Evolutionary conservation across 495 filamentous ascomycete species (phyloP), one percentile per base, ranked within the genome.

Genomic region (Pyrenula aspistea): DNA sequence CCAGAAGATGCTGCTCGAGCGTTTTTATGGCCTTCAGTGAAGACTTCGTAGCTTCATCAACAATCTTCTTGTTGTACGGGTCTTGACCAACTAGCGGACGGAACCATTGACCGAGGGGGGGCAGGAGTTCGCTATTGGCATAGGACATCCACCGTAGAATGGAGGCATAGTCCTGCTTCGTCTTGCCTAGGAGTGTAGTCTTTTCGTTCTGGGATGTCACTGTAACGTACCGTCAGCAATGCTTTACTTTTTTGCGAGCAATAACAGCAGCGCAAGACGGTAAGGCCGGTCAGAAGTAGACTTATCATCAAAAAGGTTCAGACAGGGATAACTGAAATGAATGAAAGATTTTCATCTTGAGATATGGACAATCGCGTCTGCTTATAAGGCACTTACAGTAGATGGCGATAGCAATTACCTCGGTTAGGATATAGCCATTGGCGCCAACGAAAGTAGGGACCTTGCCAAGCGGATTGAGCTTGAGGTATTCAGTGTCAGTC

Each of bases 141-240:
- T 83, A 95, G 51, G 91, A 96, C 86, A 95, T 85, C 91, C 91
- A 96, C 67, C 85, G 85, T 69, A 99, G 79, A 76, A 99, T 97
- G 62, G 92, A 91, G 65, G 93, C 93, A 73, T 92, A 92, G 81
- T 99, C 93, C 77, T 97, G 91, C 86, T 99, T 99, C 76, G 91
- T 97, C 83, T 96, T 96, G 67, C 93, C 93, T 59, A 99, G 81
- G 54, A 99, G 88, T 61, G 90, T 91, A 61, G 94, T 99, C 84
- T 96, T 97, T 84, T 97, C 93, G 73, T 99, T 97, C 78, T 99
- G 93, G 64, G 93, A 96, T 68, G 93, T 89, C 67, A 99, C 93
- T 98, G 68, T 42, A 42, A 58, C 58, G 59, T 57, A 62, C 25
- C 53, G 62, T 64, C 59, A 60, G 65, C 53, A 22, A 25, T 53